Percentiles rank a stretch among this genome's conserved stretches.
Evolutionary conservation across 148 eudicot genomes (phyloP).

Genomic region (Arctostaphylos glauca): DNA sequence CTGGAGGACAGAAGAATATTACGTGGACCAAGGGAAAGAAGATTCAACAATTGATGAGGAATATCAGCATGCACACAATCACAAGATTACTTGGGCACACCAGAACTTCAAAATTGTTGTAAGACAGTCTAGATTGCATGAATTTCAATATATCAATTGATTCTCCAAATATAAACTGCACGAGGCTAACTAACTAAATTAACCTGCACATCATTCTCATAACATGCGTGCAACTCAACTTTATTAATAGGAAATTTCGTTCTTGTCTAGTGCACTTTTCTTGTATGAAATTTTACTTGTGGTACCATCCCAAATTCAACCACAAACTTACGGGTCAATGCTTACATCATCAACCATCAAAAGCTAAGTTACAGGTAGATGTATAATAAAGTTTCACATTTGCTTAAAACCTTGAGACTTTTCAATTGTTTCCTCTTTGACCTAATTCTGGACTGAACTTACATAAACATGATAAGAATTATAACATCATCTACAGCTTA

Average conservation of each 20-base stretch:
- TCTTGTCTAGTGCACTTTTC: neutral
- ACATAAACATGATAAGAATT: neutral
- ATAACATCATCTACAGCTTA: neutral
- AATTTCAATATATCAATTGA: neutral
- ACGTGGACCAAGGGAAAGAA: neutral
- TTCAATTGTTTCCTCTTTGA: neutral
- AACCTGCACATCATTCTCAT: neutral
- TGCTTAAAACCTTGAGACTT: neutral
- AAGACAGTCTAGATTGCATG: neutral
- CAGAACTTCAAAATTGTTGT: neutral
- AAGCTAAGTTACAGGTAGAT: neutral
- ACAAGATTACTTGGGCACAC: neutral
- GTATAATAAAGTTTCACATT: neutral
- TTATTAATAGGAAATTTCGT: neutral
- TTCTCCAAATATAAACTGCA: neutral
- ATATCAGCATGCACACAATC: neutral
- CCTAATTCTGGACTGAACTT: neutral
- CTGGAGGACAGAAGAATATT: neutral
- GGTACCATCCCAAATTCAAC: neutral
- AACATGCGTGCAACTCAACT: neutral
- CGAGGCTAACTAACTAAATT: neutral
- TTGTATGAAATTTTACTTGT: neutral
- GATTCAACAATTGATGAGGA: neutral
- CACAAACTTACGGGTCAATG: neutral
- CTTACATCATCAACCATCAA: neutral